These are phyloP conservation scores for Kwoniella sp. DNA, from an alignment of 768 basidiomycete species.

Conservation along the genomic window DNA sequence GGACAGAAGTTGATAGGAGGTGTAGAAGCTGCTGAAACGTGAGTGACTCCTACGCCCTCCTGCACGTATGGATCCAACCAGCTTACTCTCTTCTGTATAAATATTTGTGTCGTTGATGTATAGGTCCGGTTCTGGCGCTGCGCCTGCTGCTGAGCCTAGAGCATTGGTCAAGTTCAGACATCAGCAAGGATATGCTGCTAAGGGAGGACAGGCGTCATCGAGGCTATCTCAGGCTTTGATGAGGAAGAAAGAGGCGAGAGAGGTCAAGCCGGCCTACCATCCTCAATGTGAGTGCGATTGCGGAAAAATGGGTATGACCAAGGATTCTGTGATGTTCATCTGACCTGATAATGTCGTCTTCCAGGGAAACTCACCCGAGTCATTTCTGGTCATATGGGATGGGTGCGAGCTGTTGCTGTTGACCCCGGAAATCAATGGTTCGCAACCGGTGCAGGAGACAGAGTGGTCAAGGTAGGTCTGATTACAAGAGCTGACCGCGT, in stretches of 20 bases:
- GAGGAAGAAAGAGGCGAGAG: conserved; percentile 88
- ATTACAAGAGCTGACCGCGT: too few relatives aligned
- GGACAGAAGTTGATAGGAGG: conserved; percentile 56
- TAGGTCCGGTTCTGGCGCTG: conserved; percentile 10
- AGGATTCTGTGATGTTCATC: too few relatives aligned
- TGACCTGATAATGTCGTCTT: too few relatives aligned
- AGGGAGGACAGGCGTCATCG: conserved; percentile 55
- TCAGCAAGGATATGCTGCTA: conserved; percentile 54
- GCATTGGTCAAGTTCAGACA: conserved; percentile 54
- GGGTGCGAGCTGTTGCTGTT: conserved; percentile 94
- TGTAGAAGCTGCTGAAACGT: conserved; percentile 55
- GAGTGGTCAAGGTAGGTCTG: conserved; percentile 74
- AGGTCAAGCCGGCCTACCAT: conserved; percentile 93
- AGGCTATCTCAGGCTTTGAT: conserved; percentile 82
- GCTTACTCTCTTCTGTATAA: too few relatives aligned
- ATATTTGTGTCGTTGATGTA: neutral
- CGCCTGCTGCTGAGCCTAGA: conserved; percentile 31
- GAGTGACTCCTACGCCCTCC: too few relatives aligned
- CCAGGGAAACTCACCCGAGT: conserved; percentile 88
- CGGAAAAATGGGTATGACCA: too few relatives aligned
- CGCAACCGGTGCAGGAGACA: conserved; percentile 94
- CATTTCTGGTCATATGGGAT: conserved; percentile 95
- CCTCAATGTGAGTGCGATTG: conserved; percentile 63
- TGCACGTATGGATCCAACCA: too few relatives aligned
- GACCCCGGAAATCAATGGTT: conserved; percentile 99